Conservation (phyloP, 2,329 filamentous ascomycete species). For the Septoria petroselini region DNA sequence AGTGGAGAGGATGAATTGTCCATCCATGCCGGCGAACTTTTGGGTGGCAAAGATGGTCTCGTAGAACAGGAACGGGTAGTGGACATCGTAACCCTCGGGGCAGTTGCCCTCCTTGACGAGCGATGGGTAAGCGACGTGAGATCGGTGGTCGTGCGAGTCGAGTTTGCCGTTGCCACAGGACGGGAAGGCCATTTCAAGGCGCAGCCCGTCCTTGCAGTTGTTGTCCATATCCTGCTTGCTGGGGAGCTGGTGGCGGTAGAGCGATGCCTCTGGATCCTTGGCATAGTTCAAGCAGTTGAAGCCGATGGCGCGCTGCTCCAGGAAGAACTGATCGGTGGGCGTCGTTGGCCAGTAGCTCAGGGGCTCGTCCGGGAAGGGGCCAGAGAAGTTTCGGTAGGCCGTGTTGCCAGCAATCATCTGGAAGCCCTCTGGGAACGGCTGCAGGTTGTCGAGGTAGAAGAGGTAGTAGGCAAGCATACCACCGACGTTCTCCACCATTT, state of each 20-base stretch:
- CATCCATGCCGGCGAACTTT: constrained; percentile 59
- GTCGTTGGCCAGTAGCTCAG: constrained; percentile 68
- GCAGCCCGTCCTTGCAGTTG: constrained; percentile 77
- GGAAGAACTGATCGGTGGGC: constrained; percentile 65
- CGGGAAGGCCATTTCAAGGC: constrained; percentile 82
- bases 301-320: constrained; percentile 78
- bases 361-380: constrained; percentile 63
- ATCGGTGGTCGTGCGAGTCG: constrained; percentile 54
- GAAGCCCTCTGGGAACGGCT: constrained; percentile 73
- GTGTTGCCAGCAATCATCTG: constrained; percentile 77
- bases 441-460: constrained; percentile 62
- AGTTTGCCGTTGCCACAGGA: constrained; percentile 75
- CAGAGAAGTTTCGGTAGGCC: constrained; percentile 64
- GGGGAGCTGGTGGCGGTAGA: constrained; percentile 79
- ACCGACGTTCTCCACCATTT: constrained; percentile 70
- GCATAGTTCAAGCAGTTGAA: constrained; percentile 94
- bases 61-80: constrained; percentile 73
- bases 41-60: constrained; percentile 81
- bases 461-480: constrained; percentile 92
- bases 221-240: constrained; percentile 74
- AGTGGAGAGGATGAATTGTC: constrained; percentile 72
- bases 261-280: constrained; percentile 63
- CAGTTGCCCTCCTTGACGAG: constrained; percentile 74
- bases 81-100: constrained; percentile 64
- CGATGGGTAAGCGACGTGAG: constrained; percentile 74